phyloP scores from a whole-genome alignment of 2,329 filamentous ascomycete species.

The Colletotrichum tofieldiae region DNA sequence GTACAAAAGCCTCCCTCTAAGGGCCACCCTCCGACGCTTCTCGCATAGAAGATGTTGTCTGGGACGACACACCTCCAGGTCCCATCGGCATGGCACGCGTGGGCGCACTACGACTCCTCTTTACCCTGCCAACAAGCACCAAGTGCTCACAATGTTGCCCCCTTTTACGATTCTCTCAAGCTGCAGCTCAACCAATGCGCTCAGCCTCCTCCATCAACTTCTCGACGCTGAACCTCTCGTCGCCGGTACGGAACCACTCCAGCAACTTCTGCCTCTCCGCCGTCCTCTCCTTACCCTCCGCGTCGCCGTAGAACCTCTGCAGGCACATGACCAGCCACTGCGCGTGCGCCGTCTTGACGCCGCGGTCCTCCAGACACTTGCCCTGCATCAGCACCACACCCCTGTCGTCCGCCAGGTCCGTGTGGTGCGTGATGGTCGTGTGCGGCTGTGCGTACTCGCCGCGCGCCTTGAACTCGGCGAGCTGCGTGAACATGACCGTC shows the following conservation, averaged over 20 bases:
- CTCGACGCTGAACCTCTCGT: conserved; percentile 85
- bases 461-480: conserved; percentile 92
- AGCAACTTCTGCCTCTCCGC: conserved; percentile 79
- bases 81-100: neutral
- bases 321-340: conserved; percentile 92
- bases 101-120: neutral
- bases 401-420: conserved; percentile 82
- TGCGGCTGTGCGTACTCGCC: conserved; percentile 93
- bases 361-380: conserved; percentile 83
- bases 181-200: conserved; percentile 70
- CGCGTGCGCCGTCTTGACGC: conserved; percentile 85
- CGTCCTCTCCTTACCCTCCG: conserved; percentile 70
- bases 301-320: conserved; percentile 90
- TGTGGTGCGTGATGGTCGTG: conserved; percentile 93
- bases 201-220: conserved; percentile 91
- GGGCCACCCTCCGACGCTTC: neutral
- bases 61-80: neutral
- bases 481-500: conserved; percentile 91
- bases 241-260: conserved; percentile 86
- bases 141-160: neutral
- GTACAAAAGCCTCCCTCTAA: conserved; percentile 6
- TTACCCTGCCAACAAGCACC: neutral
- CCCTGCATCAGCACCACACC: conserved; percentile 91
- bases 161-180: neutral
- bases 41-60: neutral